Evolutionary conservation across 2,329 filamentous ascomycete genomes (phyloP).

Genomic region (Periconia sp.): DNA sequence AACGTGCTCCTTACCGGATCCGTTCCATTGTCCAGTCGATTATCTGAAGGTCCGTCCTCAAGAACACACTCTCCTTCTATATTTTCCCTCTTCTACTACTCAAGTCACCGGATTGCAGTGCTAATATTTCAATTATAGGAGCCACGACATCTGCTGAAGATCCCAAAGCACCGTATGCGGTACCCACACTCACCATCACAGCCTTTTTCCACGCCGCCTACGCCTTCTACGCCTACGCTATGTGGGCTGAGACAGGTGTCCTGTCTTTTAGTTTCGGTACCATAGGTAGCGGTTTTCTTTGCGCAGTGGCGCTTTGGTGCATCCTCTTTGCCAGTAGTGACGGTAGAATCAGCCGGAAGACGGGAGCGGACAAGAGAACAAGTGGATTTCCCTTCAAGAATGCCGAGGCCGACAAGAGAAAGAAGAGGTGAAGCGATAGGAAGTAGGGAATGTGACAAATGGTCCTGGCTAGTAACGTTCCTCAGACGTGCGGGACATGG

Average conservation of each 20-base stretch:
- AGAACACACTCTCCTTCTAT: neutral
- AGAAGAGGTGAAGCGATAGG: conserved; percentile 41
- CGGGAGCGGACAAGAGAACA: conserved; percentile 70
- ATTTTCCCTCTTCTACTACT: neutral
- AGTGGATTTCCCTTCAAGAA: conserved; percentile 71
- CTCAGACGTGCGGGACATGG: too few relatives aligned
- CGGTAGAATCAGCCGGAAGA: conserved; percentile 66
- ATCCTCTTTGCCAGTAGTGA: conserved; percentile 63
- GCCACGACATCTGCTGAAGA: conserved; percentile 42
- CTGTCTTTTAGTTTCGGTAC: conserved; percentile 67
- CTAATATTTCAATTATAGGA: conserved; percentile 22
- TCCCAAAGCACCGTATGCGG: conserved; percentile 56
- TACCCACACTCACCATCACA: conserved; percentile 70
- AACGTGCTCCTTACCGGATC: conserved; percentile 73
- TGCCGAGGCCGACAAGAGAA: conserved; percentile 57
- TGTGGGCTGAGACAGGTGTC: conserved; percentile 64
- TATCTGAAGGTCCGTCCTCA: conserved; percentile 37
- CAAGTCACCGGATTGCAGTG: conserved; percentile 2
- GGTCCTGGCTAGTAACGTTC: too few relatives aligned
- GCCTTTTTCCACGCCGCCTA: conserved; percentile 67
- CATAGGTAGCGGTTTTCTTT: conserved; percentile 62
- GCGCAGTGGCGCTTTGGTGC: conserved; percentile 69
- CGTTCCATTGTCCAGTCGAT: conserved; percentile 66
- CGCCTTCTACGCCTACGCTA: conserved; percentile 66
- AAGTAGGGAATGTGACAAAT: neutral